Conservation (phyloP, 768 basidiomycete species). For the Mycena haematopus region DNA sequence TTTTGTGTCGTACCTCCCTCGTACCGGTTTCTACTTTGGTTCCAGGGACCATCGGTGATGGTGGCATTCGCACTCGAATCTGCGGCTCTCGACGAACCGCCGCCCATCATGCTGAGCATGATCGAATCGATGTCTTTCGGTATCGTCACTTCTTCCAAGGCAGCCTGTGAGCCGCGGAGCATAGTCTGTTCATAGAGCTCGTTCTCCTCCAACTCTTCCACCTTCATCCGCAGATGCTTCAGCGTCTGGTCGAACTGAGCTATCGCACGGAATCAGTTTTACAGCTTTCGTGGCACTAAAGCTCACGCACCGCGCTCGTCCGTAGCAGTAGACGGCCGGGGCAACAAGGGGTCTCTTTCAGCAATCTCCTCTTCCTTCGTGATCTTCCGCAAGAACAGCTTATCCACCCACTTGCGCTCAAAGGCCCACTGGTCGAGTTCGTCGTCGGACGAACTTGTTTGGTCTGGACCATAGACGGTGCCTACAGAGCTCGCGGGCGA, state of each 20-base stretch:
- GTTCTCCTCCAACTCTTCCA: constrained; percentile 52
- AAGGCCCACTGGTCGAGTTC: constrained; percentile 50
- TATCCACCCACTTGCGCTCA: constrained; percentile 50
- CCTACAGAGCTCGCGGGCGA: constrained; percentile 62
- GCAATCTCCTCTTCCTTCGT: constrained; percentile 49
- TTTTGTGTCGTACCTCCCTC: constrained; percentile 30
- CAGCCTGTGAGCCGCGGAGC: constrained; percentile 53
- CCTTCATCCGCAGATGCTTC: constrained; percentile 41
- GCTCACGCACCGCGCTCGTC: constrained; percentile 45
- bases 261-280: constrained; percentile 16
- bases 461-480: constrained; percentile 51
- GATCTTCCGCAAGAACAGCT: constrained; percentile 44
- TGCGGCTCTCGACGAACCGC: constrained; percentile 26
- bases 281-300: not conserved
- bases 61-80: constrained; percentile 26
- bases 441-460: constrained; percentile 52
- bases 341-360: constrained; percentile 46
- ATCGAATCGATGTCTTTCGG: constrained; percentile 56
- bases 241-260: constrained; percentile 46
- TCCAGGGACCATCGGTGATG: constrained; percentile 44
- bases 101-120: constrained; percentile 60
- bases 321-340: constrained; percentile 34
- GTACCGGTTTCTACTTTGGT: constrained; percentile 36
- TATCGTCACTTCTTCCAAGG: constrained; percentile 47
- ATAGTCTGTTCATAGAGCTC: constrained; percentile 56